Evolutionary conservation across 495 filamentous ascomycete species (phyloP).

Genomic region (Trichoderma gamsii): DNA sequence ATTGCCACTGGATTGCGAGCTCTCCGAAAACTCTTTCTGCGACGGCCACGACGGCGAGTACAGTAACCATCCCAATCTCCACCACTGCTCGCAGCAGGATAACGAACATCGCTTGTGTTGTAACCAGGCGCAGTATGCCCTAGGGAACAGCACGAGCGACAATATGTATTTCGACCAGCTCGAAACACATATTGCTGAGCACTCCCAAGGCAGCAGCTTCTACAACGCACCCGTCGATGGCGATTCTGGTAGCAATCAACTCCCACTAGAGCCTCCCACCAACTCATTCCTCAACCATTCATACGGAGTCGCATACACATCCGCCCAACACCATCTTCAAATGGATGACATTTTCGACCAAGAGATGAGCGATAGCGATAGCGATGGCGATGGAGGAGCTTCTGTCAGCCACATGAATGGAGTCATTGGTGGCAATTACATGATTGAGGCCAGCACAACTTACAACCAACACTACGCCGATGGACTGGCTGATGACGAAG

Average conservation of each 20-base stretch:
- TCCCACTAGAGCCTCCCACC: too few relatives aligned
- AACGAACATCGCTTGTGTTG: background rate
- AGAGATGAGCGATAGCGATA: slow-evolving; percentile 7
- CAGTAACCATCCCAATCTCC: background rate
- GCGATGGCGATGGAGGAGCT: slow-evolving; percentile 7
- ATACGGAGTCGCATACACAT: too few relatives aligned
- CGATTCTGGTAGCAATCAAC: background rate
- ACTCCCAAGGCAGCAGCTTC: background rate
- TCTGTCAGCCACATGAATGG: background rate
- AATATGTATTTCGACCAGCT: background rate
- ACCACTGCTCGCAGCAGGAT: background rate
- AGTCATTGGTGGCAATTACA: background rate
- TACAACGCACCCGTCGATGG: background rate
- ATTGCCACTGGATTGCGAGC: background rate
- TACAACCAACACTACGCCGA: background rate
- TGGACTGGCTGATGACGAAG: background rate
- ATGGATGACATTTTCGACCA: background rate
- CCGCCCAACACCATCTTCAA: background rate
- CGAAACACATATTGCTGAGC: background rate
- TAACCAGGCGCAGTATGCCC: background rate
- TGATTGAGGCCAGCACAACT: too few relatives aligned
- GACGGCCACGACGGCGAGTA: background rate
- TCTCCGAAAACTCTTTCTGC: background rate
- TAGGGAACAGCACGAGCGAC: background rate
- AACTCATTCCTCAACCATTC: too few relatives aligned